Base-by-base conservation (phyloP, 345 rosid genomes). In the Limnanthes douglasii region DNA sequence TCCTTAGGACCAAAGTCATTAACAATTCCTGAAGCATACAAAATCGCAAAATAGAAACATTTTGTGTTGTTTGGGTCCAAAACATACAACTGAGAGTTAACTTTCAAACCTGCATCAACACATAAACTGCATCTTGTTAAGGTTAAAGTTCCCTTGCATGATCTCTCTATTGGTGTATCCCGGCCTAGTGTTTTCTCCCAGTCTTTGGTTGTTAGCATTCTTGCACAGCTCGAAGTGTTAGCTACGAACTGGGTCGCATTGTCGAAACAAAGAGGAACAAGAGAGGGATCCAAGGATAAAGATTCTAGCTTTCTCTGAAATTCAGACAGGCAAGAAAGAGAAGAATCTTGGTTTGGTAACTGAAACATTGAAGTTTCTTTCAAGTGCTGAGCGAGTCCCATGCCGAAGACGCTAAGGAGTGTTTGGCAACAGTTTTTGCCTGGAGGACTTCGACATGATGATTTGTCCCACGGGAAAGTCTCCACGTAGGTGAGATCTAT, bases 401-500 rank as follows among this genome's bases (percentile, higher is more conserved):
- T 45, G 35, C 86, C 86, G 5, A 69, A 28, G 17, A 76, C 58
- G 57, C 72, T 66, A 6, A 48, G 34, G 8, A 76, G 75, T 21
- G 81, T 19, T 21, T 41, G 46, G 54, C 86, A 76, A 33, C 86
- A 76, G 15, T 29, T 54, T 8, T 16, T 45, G 5, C 15, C 37
- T 10, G 43, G 8, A 2, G 61, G 34, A 6, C 41, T 21, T 3
- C 12, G 51, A 35, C 78, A 70, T 3, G 25, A n/a, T 3, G 76
- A 62, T 7, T 43, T 23, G 52, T 76, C 47, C 86, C 86, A 76
- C 5, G 77, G 80, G 50, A 65, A 39, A 18, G 72, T 66, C 18
- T 53, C 39, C 5, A 72, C 64, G 16, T 72, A 69, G 59, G 54
- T 64, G 43, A 72, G 56, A 46, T 71, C 73, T 5, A 72, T 16